These are phyloP conservation scores for Dictyostelium citrinum DNA, from an alignment of 78 protist genomes.

Conservation along the genomic window DNA sequence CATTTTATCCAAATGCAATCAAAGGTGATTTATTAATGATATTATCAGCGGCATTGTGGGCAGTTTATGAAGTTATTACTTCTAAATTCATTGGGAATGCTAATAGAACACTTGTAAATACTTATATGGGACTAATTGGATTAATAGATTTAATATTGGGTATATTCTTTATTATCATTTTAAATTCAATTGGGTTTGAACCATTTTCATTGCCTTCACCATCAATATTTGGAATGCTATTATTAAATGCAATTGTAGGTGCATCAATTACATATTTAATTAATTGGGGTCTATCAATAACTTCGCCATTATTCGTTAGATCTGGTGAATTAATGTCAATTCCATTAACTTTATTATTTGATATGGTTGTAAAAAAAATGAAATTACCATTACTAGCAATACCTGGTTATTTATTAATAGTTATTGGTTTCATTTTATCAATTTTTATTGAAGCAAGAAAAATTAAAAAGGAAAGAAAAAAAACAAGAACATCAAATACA, in stretches of 20 bases:
- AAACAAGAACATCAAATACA: background rate
- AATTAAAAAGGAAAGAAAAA: background rate
- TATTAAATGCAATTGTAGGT: background rate
- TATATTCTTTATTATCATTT: background rate
- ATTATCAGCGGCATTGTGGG: constrained; percentile 39
- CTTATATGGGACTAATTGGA: constrained; percentile 17
- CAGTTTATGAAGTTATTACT: constrained; percentile 47
- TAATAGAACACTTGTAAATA: constrained; percentile 27
- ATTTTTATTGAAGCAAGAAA: background rate
- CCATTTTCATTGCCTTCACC: background rate
- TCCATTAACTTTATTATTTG: constrained; percentile 31
- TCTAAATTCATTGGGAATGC: constrained; percentile 22
- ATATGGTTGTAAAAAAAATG: background rate
- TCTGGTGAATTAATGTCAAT: constrained; percentile 67
- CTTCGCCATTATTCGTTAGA: constrained; percentile 50
- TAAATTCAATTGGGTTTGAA: background rate
- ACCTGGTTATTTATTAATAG: constrained; percentile 35
- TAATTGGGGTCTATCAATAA: constrained; percentile 30
- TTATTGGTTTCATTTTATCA: constrained; percentile 27
- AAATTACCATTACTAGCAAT: constrained; percentile 18
- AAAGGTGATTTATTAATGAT: constrained; percentile 49
- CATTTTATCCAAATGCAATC: constrained; percentile 23
- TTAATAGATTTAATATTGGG: background rate
- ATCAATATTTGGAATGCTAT: background rate
- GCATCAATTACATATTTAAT: background rate